Evolutionary conservation across 75 land plant genomes (phyloP).

Genomic region (Sequoia sempervirens): DNA sequence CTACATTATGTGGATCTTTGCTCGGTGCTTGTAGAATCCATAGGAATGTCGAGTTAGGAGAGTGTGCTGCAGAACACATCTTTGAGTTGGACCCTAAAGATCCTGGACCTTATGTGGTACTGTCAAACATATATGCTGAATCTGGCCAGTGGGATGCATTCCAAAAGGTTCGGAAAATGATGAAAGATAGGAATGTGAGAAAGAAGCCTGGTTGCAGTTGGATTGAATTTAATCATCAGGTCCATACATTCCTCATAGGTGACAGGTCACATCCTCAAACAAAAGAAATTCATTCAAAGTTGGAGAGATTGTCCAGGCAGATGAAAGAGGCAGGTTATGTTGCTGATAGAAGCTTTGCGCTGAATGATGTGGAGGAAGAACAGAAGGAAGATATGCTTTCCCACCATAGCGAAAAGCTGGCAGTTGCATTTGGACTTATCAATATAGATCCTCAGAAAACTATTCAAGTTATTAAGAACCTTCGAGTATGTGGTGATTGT

Average conservation of each 20-base stretch:
- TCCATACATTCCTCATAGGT: neutral
- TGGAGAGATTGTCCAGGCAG: neutral
- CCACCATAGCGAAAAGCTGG: neutral
- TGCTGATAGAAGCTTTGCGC: neutral
- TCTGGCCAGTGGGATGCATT: neutral
- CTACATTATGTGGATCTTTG: conserved; percentile 1
- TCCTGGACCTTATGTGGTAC: conserved; percentile 9
- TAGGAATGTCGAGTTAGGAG: conserved; percentile 4
- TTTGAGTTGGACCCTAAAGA: neutral
- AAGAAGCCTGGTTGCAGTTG: neutral
- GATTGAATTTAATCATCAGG: neutral
- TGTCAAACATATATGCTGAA: conserved; percentile 1
- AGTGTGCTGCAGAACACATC: neutral
- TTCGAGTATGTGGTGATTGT: conserved; percentile 9
- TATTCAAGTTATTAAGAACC: conserved; percentile 9
- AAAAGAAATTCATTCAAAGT: neutral
- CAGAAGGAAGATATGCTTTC: neutral
- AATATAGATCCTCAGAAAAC: neutral
- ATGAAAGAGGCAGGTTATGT: neutral
- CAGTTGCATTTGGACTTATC: neutral
- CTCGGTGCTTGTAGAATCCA: conserved; percentile 11
- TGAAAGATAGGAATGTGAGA: conserved; percentile 6
- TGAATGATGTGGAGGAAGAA: neutral
- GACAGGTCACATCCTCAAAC: neutral
- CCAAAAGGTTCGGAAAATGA: neutral